Evolutionary conservation across 768 basidiomycete genomes (phyloP), one percentile per base, ranked within the genome.

Genomic region (Boletus sp.): DNA sequence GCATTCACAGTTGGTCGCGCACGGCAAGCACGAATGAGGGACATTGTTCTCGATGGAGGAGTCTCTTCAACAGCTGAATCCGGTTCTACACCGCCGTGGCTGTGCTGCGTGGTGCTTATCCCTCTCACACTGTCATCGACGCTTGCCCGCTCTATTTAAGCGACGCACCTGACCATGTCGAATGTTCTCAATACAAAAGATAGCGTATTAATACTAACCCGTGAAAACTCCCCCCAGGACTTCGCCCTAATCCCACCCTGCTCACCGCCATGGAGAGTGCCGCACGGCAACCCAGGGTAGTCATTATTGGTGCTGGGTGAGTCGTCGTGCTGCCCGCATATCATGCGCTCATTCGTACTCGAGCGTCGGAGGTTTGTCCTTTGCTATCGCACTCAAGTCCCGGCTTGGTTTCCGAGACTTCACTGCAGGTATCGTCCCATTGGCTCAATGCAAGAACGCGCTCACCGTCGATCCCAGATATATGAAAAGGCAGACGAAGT

Each of bases 21-120:
- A 58, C 68, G 74, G 58, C 68, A 76, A 52, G 70, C 67, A 51
- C 82, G 81, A 59, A 83, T 71, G 57, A 86, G 72, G 56, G 82
- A 83, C 85, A 87, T 86, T 13, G 54, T 48, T 46, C 39, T 46
- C 3, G 35, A 10, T 52, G 46, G 27, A 40, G 14, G 45, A 40
- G 37, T 46, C 35, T 39, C 19, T 35, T 47, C 32, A 25, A 37
- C 38, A 29, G 17, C 29, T 19, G 14, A 41, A 37, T 54, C 21
- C 52, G 52, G 53, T 52, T 52, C 45, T 21, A 32, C 17, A 43
- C 59, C 47, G 52, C 4, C 6, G 67, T 67, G 67, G 66, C 66
- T 67, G 58, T 67, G 61, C 39, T 25, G 3, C 9, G 3, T 38
- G 14, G 15, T 8, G n/a, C 30, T 25, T 41, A 25, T 23, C 5